These are phyloP conservation scores for Polytrichum commune DNA, from an alignment of 225 moss, liverwort and hornwort species.

Conservation along the genomic window DNA sequence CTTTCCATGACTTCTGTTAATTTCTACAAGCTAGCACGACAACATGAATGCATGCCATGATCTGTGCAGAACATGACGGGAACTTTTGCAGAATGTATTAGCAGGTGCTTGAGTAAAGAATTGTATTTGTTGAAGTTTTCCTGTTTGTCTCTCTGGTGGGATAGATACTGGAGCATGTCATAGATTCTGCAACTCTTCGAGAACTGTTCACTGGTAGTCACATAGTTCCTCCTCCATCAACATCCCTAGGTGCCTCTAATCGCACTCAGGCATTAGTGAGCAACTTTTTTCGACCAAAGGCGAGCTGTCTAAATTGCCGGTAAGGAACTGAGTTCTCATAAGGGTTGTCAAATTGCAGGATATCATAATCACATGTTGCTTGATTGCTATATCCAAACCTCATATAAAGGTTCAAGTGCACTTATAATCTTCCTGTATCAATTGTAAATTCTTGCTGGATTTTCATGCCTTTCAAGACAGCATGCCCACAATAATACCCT, in stretches of 20 bases:
- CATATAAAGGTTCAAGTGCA: background rate
- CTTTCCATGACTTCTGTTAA: no score
- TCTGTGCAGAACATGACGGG: no score
- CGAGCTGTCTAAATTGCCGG: constrained; percentile 52
- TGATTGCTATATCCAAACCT: background rate
- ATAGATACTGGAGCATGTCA: constrained; percentile 58
- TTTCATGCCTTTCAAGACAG: background rate
- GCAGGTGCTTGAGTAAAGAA: no score
- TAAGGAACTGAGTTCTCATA: constrained; percentile 10
- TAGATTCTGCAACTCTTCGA: constrained; percentile 42
- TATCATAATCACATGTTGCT: background rate
- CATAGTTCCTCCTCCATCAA: constrained; percentile 52
- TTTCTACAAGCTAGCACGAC: no score
- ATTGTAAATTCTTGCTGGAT: background rate
- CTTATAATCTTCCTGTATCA: no score
- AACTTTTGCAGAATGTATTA: no score
- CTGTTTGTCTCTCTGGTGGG: constrained; percentile 5
- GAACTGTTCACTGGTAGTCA: constrained; percentile 60
- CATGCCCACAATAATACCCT: no score
- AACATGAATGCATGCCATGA: no score
- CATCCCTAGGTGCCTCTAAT: constrained; percentile 34
- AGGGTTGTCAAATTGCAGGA: background rate
- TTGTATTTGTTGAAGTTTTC: no score
- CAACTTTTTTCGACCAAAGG: constrained; percentile 54
- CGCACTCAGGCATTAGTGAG: constrained; percentile 48